A percentile compares a stretch with the other conserved stretches of the same genome.
Evolutionary conservation across 805 yeast genomes (phyloP).

Genomic region (Torulaspora indica): DNA sequence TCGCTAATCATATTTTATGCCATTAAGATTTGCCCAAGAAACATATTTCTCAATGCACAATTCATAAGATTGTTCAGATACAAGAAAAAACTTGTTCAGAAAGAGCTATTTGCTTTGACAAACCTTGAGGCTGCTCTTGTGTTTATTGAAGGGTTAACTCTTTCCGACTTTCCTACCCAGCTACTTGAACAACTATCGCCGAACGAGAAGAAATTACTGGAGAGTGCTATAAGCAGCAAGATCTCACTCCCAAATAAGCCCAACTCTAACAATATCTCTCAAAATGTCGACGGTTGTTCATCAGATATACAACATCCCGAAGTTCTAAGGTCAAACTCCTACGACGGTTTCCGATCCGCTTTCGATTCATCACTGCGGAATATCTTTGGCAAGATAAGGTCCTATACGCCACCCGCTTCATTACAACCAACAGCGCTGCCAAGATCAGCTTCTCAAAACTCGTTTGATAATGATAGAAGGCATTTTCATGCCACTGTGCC

Average conservation of each 20-base stretch:
- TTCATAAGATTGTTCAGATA: conserved; percentile 34
- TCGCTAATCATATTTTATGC: conserved; percentile 31
- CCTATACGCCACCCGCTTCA: conserved; percentile 30
- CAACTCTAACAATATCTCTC: neutral
- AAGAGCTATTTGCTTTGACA: conserved; percentile 33
- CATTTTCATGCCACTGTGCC: conserved; percentile 8
- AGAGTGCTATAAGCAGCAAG: conserved; percentile 20
- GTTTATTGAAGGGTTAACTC: conserved; percentile 32
- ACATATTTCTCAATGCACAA: conserved; percentile 29
- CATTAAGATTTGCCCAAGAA: conserved; percentile 23
- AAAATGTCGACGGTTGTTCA: neutral
- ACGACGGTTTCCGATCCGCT: conserved; percentile 29
- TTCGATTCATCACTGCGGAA: conserved; percentile 32
- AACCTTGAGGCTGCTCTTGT: conserved; percentile 35
- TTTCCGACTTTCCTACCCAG: conserved; percentile 23
- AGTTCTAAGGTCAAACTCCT: conserved; percentile 23
- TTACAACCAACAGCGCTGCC: conserved; percentile 17
- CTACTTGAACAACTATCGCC: conserved; percentile 17
- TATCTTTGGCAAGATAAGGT: conserved; percentile 31
- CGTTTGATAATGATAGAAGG: conserved; percentile 15
- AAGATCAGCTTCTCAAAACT: conserved; percentile 19
- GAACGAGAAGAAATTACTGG: conserved; percentile 17
- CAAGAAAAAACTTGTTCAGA: conserved; percentile 32
- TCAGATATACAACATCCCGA: conserved; percentile 15
- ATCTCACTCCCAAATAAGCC: conserved; percentile 19